Conservation (phyloP, 2,329 filamentous ascomycete species). For the Myotisia sp. region DNA sequence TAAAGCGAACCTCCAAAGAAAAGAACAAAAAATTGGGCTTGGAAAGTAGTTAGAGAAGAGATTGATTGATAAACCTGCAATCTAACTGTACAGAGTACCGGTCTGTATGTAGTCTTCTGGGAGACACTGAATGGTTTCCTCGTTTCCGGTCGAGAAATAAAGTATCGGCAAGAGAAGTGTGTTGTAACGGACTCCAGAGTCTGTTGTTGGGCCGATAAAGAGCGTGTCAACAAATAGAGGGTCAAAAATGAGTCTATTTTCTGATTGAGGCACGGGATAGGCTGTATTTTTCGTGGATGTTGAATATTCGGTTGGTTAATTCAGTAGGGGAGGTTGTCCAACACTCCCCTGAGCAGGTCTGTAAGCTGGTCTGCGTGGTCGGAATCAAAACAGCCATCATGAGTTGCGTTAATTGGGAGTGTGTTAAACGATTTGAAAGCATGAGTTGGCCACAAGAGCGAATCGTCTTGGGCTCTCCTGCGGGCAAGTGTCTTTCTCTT, state of each 20-base stretch:
- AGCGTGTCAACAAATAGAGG: neutral
- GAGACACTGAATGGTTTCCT: no score
- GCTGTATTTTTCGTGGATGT: neutral
- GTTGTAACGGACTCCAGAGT: constrained; percentile 2
- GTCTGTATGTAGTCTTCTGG: no score
- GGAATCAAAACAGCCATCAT: constrained; percentile 7
- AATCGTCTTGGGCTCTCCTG: constrained; percentile 1
- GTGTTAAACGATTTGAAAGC: constrained; percentile 3
- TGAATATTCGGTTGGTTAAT: neutral
- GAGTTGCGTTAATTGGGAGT: constrained; percentile 4
- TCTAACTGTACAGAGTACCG: no score
- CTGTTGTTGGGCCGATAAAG: neutral
- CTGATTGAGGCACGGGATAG: neutral
- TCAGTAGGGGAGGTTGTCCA: constrained; percentile 5
- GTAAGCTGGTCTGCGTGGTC: constrained; percentile 6
- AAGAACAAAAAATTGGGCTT: no score
- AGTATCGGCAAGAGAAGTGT: neutral
- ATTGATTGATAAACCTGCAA: no score
- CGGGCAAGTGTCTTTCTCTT: constrained; percentile 4
- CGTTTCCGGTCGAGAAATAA: no score
- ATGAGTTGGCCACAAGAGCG: constrained; percentile 4
- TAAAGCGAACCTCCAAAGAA: no score
- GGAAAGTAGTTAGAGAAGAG: no score
- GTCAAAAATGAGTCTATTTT: neutral
- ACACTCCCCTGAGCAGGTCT: constrained; percentile 3